Evolutionary conservation across 768 basidiomycete species (phyloP).

Genomic region (Hygrophorus pudorinus): DNA sequence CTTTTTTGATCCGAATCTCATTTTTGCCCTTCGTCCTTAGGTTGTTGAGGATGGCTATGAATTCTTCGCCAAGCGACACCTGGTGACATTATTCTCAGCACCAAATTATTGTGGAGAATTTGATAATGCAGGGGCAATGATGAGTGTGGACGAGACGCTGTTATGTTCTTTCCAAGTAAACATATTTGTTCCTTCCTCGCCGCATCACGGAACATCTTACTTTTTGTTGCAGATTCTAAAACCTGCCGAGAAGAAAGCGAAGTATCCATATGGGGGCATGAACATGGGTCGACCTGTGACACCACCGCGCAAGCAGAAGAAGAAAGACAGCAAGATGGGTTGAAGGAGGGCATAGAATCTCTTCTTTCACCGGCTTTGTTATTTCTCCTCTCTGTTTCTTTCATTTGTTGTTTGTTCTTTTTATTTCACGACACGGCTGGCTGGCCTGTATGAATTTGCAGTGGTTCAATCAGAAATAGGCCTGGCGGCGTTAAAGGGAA

Average conservation of each 20-base stretch:
- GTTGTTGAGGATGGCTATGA: conserved; percentile 99
- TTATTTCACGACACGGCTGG: conserved; percentile 3
- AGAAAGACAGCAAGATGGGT: conserved; percentile 76
- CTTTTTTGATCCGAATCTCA: background rate
- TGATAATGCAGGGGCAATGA: conserved; percentile 99
- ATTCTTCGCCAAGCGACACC: conserved; percentile 95
- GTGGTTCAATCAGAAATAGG: background rate
- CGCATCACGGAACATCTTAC: conserved; percentile 1
- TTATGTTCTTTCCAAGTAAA: conserved; percentile 95
- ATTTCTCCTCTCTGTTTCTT: conserved; percentile 1
- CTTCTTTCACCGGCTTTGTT: conserved; percentile 3
- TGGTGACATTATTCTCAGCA: conserved; percentile 95
- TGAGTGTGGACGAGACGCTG: conserved; percentile 97
- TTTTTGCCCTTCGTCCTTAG: conserved; percentile 25
- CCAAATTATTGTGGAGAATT: conserved; percentile 96
- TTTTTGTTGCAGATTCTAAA: conserved; percentile 70
- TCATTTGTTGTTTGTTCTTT: conserved; percentile 3
- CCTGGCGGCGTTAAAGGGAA: background rate
- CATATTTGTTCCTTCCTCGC: background rate
- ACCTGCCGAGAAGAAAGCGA: conserved; percentile 97
- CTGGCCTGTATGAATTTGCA: background rate
- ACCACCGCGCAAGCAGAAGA: conserved; percentile 95
- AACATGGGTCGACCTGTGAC: conserved; percentile 85
- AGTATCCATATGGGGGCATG: conserved; percentile 82
- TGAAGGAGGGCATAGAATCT: conserved; percentile 13